Evolutionary conservation across 331 rosid genomes (phyloP).

Genomic region (Malus hybrid): DNA sequence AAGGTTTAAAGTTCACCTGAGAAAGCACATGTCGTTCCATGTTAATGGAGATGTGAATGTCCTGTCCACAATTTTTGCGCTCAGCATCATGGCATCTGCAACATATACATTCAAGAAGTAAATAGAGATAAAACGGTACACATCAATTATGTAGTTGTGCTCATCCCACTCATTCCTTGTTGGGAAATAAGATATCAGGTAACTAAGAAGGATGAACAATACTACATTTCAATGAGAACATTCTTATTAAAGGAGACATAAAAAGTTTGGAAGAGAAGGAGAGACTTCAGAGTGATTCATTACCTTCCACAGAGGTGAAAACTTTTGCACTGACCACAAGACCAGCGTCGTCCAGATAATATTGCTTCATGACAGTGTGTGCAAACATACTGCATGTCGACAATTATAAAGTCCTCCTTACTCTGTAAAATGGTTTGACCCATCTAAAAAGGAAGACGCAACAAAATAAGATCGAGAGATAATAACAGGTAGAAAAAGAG

Average conservation of each 20-base stretch:
- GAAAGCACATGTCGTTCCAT: slow-evolving; percentile 32
- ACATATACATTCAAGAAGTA: background rate
- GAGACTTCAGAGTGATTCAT: background rate
- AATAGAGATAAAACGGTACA: too few relatives aligned
- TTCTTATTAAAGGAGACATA: background rate
- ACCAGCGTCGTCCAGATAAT: slow-evolving; percentile 48
- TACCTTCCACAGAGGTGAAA: slow-evolving; percentile 62
- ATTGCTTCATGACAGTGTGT: slow-evolving; percentile 38
- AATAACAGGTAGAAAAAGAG: background rate
- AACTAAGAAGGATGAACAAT: background rate
- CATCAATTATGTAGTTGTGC: background rate
- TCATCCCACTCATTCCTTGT: background rate
- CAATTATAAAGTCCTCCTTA: slow-evolving; percentile 51
- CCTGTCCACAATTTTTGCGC: background rate
- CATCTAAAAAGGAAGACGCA: slow-evolving; percentile 21
- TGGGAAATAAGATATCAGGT: background rate
- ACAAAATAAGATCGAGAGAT: background rate
- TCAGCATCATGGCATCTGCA: slow-evolving; percentile 43
- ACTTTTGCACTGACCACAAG: slow-evolving; percentile 43
- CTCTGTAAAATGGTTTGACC: slow-evolving; percentile 31
- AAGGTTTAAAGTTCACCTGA: slow-evolving; percentile 17
- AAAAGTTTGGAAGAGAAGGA: background rate
- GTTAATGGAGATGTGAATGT: slow-evolving; percentile 27
- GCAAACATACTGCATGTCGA: slow-evolving; percentile 47
- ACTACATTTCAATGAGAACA: background rate